Base-by-base conservation (phyloP, 805 yeast genomes). In the Allodekkera sacchari region DNA sequence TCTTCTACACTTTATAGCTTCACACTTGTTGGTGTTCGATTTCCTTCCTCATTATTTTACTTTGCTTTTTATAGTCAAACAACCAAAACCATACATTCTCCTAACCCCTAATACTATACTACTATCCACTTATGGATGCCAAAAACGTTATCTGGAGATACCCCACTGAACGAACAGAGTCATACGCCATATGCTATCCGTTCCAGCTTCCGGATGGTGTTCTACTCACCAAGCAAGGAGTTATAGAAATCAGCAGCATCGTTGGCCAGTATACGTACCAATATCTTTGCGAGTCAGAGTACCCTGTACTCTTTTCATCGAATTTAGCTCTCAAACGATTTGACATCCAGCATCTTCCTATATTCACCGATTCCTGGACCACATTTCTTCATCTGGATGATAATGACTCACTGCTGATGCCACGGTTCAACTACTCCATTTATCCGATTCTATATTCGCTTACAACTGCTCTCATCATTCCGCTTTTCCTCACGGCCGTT, bases 361-460 rank as follows among this genome's bases (percentile, higher is more conserved):
- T 61, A 1, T 61, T 72, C 11, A 42, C 38, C 4, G 34, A 44
- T 3, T 67, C 74, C 17, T 81, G 88, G 88, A 14, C 44, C 1
- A 37, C 37, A 10, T 76, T 55, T 41, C 52, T 68, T 5, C 35
- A 46, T 12, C 53, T 52, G 16, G 43, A 49, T 4, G 47, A 53
- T 37, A 52, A 56, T 5, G 75, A 77, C 3, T 24, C 22, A n/a
- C 3, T 18, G 15, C 21, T 38, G 12, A 30, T 30, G n/a, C 25
- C 30, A 17, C 29, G 38, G 7, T 78, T 71, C 52, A 53, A 65
- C 13, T 71, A 69, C 47, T 66, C 80, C 29, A 62, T 78, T 12
- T 79, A 70, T 36, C 76, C 87, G 0, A 63, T 77, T 23, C 57
- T 80, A 1, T 74, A 76, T 47, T 68, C 83, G 0, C 49, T 80